These are phyloP conservation scores for Mycena citricolor DNA, from an alignment of 1,284 basidiomycete species.

Conservation along the genomic window DNA sequence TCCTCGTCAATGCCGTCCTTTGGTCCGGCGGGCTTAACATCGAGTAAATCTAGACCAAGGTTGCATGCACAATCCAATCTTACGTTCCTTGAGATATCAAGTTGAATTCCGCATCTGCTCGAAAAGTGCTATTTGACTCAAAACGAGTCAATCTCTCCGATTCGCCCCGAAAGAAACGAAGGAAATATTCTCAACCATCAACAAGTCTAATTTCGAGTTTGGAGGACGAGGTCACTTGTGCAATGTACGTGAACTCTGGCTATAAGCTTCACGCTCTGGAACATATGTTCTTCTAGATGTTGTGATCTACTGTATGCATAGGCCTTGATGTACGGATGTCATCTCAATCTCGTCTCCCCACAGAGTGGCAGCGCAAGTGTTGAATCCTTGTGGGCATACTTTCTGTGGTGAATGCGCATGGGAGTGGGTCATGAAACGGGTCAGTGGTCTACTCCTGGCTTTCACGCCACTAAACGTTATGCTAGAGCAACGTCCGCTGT, in stretches of 20 bases:
- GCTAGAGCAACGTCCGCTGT: conserved; percentile 40
- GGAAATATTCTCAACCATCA: conserved; percentile 29
- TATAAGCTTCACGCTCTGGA: conserved; percentile 1
- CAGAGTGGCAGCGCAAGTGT: conserved; percentile 51
- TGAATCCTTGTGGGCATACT: conserved; percentile 59
- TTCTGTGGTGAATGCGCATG: conserved; percentile 54
- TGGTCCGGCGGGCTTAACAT: too few species aligned
- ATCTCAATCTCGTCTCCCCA: not conserved
- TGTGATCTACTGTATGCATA: conserved; percentile 52
- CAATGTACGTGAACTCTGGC: conserved; percentile 44
- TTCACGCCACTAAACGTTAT: conserved; percentile 4
- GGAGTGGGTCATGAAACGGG: conserved; percentile 47
- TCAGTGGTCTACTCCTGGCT: conserved; percentile 26
- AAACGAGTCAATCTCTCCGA: conserved; percentile 1
- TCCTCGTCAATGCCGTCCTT: not conserved
- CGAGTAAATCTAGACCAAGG: too few species aligned
- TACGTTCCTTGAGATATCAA: too few species aligned
- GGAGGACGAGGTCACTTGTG: conserved; percentile 54
- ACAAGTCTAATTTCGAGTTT: conserved; percentile 38
- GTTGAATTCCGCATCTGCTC: too few species aligned
- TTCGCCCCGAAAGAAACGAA: conserved; percentile 28
- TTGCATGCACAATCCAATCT: too few species aligned
- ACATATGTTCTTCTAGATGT: conserved; percentile 39
- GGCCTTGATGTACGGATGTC: not conserved
- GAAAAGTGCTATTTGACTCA: not conserved